Evolutionary conservation across 2,329 filamentous ascomycete species (phyloP), one percentile per base, ranked within the genome.

Genomic region (Pestalotiopsis sp.): DNA sequence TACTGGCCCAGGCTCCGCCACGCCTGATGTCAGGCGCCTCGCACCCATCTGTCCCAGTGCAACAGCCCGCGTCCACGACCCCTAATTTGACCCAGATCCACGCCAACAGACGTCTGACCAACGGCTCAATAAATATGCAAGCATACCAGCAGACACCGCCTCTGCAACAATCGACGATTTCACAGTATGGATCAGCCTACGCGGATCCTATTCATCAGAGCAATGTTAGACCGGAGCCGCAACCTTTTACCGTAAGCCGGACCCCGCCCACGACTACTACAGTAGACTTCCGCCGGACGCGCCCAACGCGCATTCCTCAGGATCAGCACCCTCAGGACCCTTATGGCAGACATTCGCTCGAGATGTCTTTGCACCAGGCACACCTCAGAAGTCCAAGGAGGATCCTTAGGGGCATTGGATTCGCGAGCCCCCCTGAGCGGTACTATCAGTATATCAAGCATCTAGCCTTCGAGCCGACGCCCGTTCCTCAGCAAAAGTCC

Each of bases 371-470:
- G 14, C 84, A 87, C 64, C 80, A 86, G 67, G 77, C 79, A n/a
- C 74, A 79, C 39, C 71, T 82, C 14, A 80, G 84, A 22, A 88
- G 86, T 69, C 86, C 86, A 2, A 78, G 75, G 52, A 80, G 84
- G 62, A 72, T 80, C n/a, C 75, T 80, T 2, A 73, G 71, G 48
- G 70, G 10, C 14, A 69, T n/a, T 67, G 67, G 5, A 20, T 26
- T 4, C 11, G 48, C 20, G 68, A 69, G 1, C 58, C 67, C 9
- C 63, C 58, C 66, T 6, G 79, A 79, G 68, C 80, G 80, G 4
- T 78, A 86, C 64, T 92, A 91, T 73, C 88, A 91, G 70, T 86
- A 83, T 62, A 78, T 92, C 20, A 83, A 83, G 68, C 77, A 75
- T 0, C 86, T 90, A 67, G 79, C 82, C 1, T 73, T 87, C 6